Conservation (phyloP, 1,284 basidiomycete species). For the Pulchroboletus neoregius region DNA sequence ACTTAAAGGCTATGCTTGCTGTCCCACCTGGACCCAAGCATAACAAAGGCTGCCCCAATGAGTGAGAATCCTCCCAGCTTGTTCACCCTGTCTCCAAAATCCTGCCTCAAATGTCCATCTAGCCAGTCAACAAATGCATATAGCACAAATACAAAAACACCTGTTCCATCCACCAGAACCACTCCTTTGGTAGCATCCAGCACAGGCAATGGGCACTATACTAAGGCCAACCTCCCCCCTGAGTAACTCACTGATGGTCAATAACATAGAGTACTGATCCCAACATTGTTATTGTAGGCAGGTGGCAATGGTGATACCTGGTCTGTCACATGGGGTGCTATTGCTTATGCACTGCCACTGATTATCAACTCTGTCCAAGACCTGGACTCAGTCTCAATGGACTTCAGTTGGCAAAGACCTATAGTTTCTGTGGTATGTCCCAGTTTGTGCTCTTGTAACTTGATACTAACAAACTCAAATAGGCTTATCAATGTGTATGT, state of each 20-base stretch:
- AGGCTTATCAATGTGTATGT: not conserved
- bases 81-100: no score
- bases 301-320: conserved; percentile 4
- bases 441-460: not conserved
- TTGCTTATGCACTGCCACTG: not conserved
- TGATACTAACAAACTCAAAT: not conserved
- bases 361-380: not conserved
- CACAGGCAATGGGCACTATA: no score
- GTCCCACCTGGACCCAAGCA: no score
- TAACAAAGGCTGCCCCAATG: no score
- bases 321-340: not conserved
- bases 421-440: not conserved
- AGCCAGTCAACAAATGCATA: no score
- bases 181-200: no score
- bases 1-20: no score
- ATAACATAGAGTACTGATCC: not conserved
- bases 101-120: no score
- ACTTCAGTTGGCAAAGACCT: not conserved
- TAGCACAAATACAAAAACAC: no score
- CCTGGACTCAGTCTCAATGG: not conserved
- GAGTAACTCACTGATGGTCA: not conserved
- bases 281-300: not conserved
- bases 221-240: not conserved
- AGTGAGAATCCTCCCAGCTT: no score
- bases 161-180: no score